phyloP scores from a whole-genome alignment of 495 filamentous ascomycete species.

The Podospora tetraspora region DNA sequence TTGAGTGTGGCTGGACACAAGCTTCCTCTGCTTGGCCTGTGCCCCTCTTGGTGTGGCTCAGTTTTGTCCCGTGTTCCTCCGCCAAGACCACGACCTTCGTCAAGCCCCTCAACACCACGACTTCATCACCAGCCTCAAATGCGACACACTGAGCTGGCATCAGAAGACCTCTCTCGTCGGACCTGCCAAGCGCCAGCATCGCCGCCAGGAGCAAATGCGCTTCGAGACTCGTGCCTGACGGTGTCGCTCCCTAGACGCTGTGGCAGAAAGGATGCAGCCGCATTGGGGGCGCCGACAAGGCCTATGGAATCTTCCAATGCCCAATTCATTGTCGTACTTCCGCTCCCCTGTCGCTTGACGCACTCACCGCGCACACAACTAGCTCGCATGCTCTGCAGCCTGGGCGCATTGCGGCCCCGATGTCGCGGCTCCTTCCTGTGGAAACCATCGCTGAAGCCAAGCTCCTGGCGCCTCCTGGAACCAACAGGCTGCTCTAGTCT shows the following conservation, averaged over 20 bases:
- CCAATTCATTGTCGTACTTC: background rate
- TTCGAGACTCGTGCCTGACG: background rate
- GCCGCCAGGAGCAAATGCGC: background rate
- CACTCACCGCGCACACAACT: background rate
- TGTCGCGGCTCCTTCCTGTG: background rate
- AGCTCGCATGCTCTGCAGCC: background rate
- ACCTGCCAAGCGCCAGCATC: background rate
- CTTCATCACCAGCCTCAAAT: background rate
- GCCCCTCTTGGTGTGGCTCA: background rate
- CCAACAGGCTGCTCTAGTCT: background rate
- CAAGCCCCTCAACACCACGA: background rate
- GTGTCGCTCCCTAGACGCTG: background rate
- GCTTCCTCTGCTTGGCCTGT: background rate
- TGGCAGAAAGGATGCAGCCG: background rate
- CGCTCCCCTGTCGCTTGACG: background rate
- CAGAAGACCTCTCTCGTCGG: background rate
- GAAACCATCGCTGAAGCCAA: background rate
- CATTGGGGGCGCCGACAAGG: background rate
- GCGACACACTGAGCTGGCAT: too few relatives aligned
- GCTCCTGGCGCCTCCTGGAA: slow-evolving; percentile 6
- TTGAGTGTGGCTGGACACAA: background rate
- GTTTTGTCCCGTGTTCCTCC: background rate
- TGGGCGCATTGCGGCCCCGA: background rate
- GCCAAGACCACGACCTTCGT: background rate
- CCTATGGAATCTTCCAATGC: background rate